Percentiles rank a stretch among this genome's conserved stretches.
These are phyloP conservation scores for Apocynum venetum DNA, from an alignment of 257 asterid genomes.

Conservation along the genomic window DNA sequence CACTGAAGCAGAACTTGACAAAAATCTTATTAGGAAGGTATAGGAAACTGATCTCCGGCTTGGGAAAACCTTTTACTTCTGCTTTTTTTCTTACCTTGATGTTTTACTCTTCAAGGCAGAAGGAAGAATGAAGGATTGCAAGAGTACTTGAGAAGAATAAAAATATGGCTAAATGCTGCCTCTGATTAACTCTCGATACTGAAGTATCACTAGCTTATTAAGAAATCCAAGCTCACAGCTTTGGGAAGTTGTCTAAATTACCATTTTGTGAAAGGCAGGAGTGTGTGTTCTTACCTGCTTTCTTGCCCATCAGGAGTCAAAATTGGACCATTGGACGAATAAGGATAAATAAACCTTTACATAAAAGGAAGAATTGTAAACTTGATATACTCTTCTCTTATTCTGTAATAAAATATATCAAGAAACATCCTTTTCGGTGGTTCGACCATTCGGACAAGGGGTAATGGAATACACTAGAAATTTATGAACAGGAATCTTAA, in stretches of 20 bases:
- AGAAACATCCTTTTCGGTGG: too few relatives aligned
- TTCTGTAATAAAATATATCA: too few relatives aligned
- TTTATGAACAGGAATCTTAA: not conserved
- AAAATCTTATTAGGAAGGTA: constrained; percentile 32
- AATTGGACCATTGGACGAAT: too few relatives aligned
- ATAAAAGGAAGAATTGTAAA: not conserved
- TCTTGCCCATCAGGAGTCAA: too few relatives aligned
- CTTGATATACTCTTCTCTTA: not conserved
- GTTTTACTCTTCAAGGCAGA: not conserved
- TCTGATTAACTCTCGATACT: not conserved
- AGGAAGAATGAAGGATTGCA: too few relatives aligned
- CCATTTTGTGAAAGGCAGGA: not conserved
- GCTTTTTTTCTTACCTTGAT: not conserved
- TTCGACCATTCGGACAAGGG: not conserved
- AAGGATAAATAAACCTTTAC: too few relatives aligned
- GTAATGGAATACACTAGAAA: not conserved
- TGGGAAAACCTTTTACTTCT: not conserved
- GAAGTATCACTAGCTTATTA: not conserved
- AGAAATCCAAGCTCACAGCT: not conserved
- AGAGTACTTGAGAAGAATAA: not conserved
- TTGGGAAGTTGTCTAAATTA: not conserved
- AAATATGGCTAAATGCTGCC: not conserved
- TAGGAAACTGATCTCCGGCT: not conserved
- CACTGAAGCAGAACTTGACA: constrained; percentile 34
- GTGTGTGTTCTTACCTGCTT: not conserved